These are phyloP conservation scores for Herpotrichia juniperi DNA, from an alignment of 2,329 filamentous ascomycete species.

Conservation along the genomic window DNA sequence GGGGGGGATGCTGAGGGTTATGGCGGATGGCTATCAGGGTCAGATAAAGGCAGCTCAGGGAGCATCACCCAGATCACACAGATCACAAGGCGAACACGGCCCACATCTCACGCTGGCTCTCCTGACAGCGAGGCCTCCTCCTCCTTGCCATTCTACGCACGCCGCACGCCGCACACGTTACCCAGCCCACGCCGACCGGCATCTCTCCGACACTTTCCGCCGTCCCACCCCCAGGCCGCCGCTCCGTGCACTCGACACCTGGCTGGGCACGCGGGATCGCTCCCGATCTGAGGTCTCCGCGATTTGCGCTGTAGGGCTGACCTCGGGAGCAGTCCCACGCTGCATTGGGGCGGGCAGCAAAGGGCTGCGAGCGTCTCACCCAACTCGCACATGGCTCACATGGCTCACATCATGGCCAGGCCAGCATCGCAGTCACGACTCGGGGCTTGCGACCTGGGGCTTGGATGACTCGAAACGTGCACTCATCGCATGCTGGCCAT, in stretches of 20 bases:
- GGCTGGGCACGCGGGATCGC: neutral
- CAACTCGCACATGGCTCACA: too few relatives aligned
- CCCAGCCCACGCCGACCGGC: too few relatives aligned
- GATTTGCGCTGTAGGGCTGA: neutral
- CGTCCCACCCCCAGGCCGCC: neutral
- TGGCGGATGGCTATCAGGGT: slow-evolving; percentile 3
- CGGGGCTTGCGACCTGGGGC: too few relatives aligned
- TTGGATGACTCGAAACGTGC: too few relatives aligned
- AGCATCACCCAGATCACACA: too few relatives aligned
- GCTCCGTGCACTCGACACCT: neutral
- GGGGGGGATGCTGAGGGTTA: neutral
- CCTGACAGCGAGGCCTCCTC: neutral
- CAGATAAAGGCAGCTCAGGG: too few relatives aligned
- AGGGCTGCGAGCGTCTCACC: too few relatives aligned
- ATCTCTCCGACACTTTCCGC: neutral
- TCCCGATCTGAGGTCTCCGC: neutral
- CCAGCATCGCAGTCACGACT: too few relatives aligned
- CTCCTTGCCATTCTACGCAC: neutral
- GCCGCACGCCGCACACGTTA: neutral
- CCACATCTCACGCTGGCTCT: neutral
- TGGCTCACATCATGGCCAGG: too few relatives aligned
- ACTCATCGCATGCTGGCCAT: too few relatives aligned
- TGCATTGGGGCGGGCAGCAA: too few relatives aligned
- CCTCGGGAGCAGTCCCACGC: slow-evolving; percentile 1
- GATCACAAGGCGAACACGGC: neutral